Evolutionary conservation across 2,329 filamentous ascomycete genomes (phyloP).

Genomic region (Colletotrichum horii): DNA sequence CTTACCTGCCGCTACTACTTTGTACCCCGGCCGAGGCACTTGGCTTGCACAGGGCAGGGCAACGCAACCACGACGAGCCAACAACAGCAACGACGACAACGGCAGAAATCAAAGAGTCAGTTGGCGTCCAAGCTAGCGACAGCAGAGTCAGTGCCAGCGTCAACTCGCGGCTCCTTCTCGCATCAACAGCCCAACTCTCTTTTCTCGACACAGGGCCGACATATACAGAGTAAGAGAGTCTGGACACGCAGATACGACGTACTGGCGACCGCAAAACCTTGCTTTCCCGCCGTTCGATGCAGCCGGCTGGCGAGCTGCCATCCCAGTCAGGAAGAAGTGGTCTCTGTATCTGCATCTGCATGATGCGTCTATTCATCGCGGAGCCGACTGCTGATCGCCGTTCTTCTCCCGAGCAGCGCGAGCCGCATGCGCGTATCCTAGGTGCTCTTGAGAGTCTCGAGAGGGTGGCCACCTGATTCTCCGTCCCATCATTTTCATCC

Average conservation of each 20-base stretch:
- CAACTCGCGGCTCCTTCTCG: constrained; percentile 11
- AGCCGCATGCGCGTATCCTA: not conserved
- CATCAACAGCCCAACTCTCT: not conserved
- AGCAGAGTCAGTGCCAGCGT: constrained; percentile 10
- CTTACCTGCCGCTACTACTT: not conserved
- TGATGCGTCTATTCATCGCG: not conserved
- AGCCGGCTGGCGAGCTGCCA: not conserved
- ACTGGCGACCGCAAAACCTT: not conserved
- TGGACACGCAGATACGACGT: constrained; percentile 3
- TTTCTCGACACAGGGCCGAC: constrained; percentile 3
- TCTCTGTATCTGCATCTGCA: not conserved
- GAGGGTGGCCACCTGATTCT: not conserved
- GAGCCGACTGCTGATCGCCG: not conserved
- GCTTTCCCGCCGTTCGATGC: not conserved
- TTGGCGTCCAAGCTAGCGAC: not conserved
- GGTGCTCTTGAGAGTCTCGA: not conserved
- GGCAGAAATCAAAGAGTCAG: not conserved
- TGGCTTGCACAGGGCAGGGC: constrained; percentile 4
- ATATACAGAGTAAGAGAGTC: not conserved
- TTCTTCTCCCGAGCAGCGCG: not conserved
- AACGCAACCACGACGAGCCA: not conserved
- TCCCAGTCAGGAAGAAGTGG: not conserved
- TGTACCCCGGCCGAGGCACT: not conserved
- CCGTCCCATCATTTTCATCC: not conserved
- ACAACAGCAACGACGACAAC: not conserved